Evolutionary conservation across 331 rosid species (phyloP).

Genomic region (Cydonia oblonga): DNA sequence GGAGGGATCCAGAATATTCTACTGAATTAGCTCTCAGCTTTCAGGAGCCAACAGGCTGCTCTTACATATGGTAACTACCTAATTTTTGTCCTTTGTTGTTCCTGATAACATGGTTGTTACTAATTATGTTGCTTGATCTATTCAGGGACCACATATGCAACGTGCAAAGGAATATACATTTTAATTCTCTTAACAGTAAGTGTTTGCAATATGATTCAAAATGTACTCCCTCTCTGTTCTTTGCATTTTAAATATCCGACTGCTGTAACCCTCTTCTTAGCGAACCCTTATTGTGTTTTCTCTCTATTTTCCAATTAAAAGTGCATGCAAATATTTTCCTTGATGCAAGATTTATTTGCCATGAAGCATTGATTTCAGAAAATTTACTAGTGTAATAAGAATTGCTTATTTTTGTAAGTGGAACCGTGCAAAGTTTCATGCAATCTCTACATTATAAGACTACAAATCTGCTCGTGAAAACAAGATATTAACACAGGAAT

Average conservation of each 20-base stretch:
- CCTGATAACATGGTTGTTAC: not conserved
- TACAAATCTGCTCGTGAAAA: not conserved
- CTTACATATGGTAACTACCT: conserved; percentile 66
- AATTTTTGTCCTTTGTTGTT: not conserved
- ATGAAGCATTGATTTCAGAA: not conserved
- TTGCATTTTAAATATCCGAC: not conserved
- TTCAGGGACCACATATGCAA: conserved; percentile 82
- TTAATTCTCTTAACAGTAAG: conserved; percentile 74
- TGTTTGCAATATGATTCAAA: conserved; percentile 1
- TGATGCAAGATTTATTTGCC: not conserved
- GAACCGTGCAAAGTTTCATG: not conserved
- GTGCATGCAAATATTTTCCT: not conserved
- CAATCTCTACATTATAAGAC: not conserved
- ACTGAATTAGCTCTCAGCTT: conserved; percentile 94
- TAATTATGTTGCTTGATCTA: conserved; percentile 16
- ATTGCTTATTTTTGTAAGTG: not conserved
- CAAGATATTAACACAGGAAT: not conserved
- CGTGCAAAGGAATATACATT: conserved; percentile 76
- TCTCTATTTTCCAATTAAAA: not conserved
- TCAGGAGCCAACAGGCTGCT: conserved; percentile 85
- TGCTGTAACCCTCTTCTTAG: not conserved
- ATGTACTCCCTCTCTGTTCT: not conserved
- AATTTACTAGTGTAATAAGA: not conserved
- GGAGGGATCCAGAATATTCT: conserved; percentile 96
- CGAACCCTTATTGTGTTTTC: not conserved